Base-by-base conservation (phyloP, 2,329 filamentous ascomycete species). In the Alternaria viburni region DNA sequence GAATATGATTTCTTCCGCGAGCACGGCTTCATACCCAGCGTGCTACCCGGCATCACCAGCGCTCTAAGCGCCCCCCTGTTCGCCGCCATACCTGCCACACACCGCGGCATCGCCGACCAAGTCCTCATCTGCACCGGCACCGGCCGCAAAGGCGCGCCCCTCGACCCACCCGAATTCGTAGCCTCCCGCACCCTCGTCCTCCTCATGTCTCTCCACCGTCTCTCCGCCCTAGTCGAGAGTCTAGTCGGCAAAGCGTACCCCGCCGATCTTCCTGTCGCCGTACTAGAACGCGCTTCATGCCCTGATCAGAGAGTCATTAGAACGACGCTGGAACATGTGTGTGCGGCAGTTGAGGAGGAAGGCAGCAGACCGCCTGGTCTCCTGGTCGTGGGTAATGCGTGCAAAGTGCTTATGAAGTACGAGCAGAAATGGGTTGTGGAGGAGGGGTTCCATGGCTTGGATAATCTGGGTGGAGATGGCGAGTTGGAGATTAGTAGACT, bases 91-190 rank as follows among this genome's bases (percentile, higher is more conserved):
- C 95, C 96, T 2, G 86, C 91, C 0, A 99, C 96, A 1, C 95
- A 98, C 81, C 87, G 96, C 6, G 91, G 91, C 47, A 91, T 97
- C 0, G 91, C 93, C 4, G 96, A 99, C 75, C 94, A 98, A 80
- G 90, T 99, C 0, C 86, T 99, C 25, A 87, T 99, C n/a, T 98
- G 96, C 81, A 99, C 96, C 0, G 96, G 96, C 0, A 99, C 96
- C 0, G 96, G 96, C 1, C 89, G 96, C 74, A 96, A 97, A 81
- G 96, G 96, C 12, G 91, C 88, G 58, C 85, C 93, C 1, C 93
- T 93, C 0, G 83, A 88, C n/a, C 93, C 93, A 32, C 96, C 96
- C 0, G 89, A 90, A 66, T 97, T 89, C 77, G 88, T 94, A 0
- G 78, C 86, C 3, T 91, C 87, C 9, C 87, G 94, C 61, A 98